Base-by-base conservation (phyloP, 2,329 filamentous ascomycete species). In the Sporothrix luriei region DNA sequence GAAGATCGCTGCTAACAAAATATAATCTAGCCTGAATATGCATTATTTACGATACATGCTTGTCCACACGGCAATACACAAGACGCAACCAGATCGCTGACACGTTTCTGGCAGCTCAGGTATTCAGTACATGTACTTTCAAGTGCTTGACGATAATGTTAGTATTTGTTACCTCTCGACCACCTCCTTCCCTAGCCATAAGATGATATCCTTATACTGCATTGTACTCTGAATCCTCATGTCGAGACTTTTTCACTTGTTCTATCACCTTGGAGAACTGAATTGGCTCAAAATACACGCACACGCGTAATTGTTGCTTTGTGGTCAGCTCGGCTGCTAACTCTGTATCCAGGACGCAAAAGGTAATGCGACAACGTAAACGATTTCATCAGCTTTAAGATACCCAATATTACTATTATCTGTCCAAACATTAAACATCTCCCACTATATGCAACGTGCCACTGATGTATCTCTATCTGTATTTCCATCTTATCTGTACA, bases 231-330 rank as follows among this genome's bases (percentile, higher is more conserved):
- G 87, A 80, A 84, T 83, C 79, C 82, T 80, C 80, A 76, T 87
- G 84, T 86, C 78, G 84, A 87, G 75, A 83, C 77, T 78, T 74
- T 48, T 49, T 68, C 54, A 76, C 76, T 46, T 83, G 66, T 68
- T 68, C 66, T 68, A 68, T 86, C 85, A 87, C 84, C 84, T 87
- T 87, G 85, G 85, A 87, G 85, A 87, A 87, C 84, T 87, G 85
- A 87, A 77, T 73, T 78, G 78, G 79, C 76, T 38, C 4, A 3
- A 2, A 33, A 33, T 14, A 57, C 33, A 43, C 46, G 16, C 19
- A n/a, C 43, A n/a, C 24, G 6, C 29, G 19, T 51, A 13, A n/a
- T 73, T 76, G 74, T 74, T 73, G 72, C 72, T 19, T 43, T 29
- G 9, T 52, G 14, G 2, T 13, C 19, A 6, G 21, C 40, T 48